Conservation (phyloP, 257 asterid genomes). For the Solanum bukasovii region DNA sequence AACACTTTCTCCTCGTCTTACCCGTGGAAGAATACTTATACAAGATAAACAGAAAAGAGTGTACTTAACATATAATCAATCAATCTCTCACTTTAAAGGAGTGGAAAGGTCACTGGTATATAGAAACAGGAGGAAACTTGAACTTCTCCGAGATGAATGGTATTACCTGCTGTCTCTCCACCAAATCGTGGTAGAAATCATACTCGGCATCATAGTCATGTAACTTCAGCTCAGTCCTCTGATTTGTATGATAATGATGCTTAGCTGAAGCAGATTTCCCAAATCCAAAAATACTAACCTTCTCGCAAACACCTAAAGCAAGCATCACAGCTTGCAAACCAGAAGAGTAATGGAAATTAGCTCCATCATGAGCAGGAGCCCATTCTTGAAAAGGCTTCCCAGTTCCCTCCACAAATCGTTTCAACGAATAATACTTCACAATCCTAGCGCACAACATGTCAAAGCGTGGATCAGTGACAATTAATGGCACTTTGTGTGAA, state of each 20-base stretch:
- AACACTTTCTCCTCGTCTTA: neutral
- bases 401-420: constrained; percentile 34
- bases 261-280: constrained; percentile 59
- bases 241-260: constrained; percentile 93
- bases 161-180: constrained; percentile 36
- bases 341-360: constrained; percentile 81
- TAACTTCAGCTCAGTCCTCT: constrained; percentile 64
- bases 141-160: constrained; percentile 73
- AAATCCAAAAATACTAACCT: constrained; percentile 74
- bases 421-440: constrained; percentile 76
- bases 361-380: constrained; percentile 60
- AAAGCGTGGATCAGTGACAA: constrained; percentile 64
- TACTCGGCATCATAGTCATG: constrained; percentile 97
- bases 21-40: neutral
- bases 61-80: neutral
- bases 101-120: constrained; percentile 40
- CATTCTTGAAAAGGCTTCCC: constrained; percentile 53
- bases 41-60: neutral
- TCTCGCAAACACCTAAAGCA: constrained; percentile 78
- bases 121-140: constrained; percentile 48
- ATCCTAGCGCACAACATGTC: constrained; percentile 67
- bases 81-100: neutral
- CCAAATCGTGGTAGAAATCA: constrained; percentile 61
- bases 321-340: constrained; percentile 94
- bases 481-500: constrained; percentile 55